Evolutionary conservation across 2,329 filamentous ascomycete genomes (phyloP).

Genomic region (Geosmithia putterillii): DNA sequence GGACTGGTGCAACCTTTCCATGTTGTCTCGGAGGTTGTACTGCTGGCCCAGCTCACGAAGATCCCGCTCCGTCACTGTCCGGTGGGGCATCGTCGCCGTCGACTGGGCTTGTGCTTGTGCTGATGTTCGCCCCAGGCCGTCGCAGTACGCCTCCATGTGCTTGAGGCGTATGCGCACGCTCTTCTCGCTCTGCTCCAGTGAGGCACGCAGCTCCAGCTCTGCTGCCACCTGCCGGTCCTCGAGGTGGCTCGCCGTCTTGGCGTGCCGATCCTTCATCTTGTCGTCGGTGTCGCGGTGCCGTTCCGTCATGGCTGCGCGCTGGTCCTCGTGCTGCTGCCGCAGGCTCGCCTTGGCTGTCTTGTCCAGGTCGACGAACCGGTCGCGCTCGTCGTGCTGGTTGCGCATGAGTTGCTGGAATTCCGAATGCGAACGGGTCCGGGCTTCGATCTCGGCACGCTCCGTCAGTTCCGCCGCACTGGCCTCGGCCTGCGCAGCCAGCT

Average conservation of each 20-base stretch:
- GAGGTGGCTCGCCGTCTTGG: constrained; percentile 37
- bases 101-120: neutral
- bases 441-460: constrained; percentile 30
- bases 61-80: constrained; percentile 47
- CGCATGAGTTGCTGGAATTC: constrained; percentile 30
- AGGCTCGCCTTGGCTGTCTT: constrained; percentile 34
- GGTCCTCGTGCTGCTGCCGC: constrained; percentile 34
- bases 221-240: constrained; percentile 51
- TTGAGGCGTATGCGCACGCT: constrained; percentile 45
- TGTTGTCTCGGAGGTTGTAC: constrained; percentile 46
- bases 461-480: constrained; percentile 27
- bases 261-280: constrained; percentile 42
- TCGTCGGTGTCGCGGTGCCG: constrained; percentile 33
- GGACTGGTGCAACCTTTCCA: constrained; percentile 44
- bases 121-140: constrained; percentile 29
- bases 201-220: constrained; percentile 45
- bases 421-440: constrained; percentile 27
- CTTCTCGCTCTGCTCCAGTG: constrained; percentile 42
- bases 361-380: constrained; percentile 37
- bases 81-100: constrained; percentile 23
- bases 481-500: constrained; percentile 30
- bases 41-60: constrained; percentile 47
- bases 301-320: constrained; percentile 32
- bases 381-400: constrained; percentile 36
- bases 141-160: constrained; percentile 56